Evolutionary conservation across 306 rosid species (phyloP), one percentile per base, ranked within the genome.

Genomic region (Prunus fruticosa): DNA sequence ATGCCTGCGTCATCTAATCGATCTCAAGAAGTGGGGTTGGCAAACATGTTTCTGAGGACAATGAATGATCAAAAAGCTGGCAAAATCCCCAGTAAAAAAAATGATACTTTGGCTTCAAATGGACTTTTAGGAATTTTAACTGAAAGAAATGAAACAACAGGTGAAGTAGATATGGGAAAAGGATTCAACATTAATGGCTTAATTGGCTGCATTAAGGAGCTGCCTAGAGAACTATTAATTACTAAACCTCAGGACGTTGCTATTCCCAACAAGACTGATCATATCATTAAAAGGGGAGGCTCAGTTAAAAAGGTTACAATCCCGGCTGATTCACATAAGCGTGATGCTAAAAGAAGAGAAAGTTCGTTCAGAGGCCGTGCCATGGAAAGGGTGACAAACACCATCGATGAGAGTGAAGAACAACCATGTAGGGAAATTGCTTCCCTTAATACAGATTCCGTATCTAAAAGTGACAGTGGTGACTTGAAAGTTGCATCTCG

Each of bases 141-240:
- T 78, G 54, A 62, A 67, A 60, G 30, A 51, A 32, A 52, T 71
- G 66, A 52, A 66, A 53, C 65, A 12, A 18, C 56, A 51, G 49
- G 57, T 28, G 46, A 72, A 19, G 45, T 63, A 62, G 69, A 69
- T 60, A 34, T n/a, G 6, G 27, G 63, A 60, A 32, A 19, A 15
- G 43, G 16, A 27, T 61, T 22, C 9, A 25, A 3, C 47, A 27
- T 69, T 49, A 45, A 9, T 15, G 28, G 58, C 12, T 65, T 78
- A 47, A 43, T 78, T 71, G 30, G 61, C 67, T 72, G 60, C 82
- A 64, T 71, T 22, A 5, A 52, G 25, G 47, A 11, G 47, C 6
- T 70, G 45, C 63, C 74, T 28, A 4, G 1, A 30, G 47, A 70
- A 51, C 11, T 46, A 28, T 51, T 22, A 16, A 27, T 56, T 13